Base-by-base conservation (phyloP, 768 basidiomycete genomes). In the Dacryopinax primogenitus region DNA sequence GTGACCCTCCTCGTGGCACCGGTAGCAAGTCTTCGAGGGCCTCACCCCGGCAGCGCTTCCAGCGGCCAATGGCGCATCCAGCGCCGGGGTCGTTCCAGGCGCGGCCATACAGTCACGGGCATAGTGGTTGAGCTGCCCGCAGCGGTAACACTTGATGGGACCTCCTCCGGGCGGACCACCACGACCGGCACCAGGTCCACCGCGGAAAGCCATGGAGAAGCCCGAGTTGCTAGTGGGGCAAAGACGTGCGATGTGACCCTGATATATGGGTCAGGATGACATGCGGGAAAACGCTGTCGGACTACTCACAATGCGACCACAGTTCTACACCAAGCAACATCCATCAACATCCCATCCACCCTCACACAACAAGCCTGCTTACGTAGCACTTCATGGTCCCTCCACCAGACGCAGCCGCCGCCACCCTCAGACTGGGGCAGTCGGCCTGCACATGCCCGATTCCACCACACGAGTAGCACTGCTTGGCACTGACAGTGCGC, bases 381-480 rank as follows among this genome's bases (percentile, higher is more conserved):
- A 92, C 90, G 76, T 90, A 92, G 75, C 90, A 92, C 77, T 89
- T 91, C 77, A 87, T 58, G 30, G 51, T 58, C 51, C 51, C 86
- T 71, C 79, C 84, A 66, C 77, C 80, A 70, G 81, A 77, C 69
- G 79, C 69, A 79, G 33, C 51, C 67, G 86, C 33, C 16, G 64
- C 64, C 18, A 87, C 75, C 73, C 88, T 84, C 74, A 90, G 76
- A 73, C 82, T 91, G 23, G 88, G 89, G 69, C 90, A 91, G 72
- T 92, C 90, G 62, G 89, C 65, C 76, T 88, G 86, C 69, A 90
- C 87, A 73, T 93, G 90, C 67, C 92, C 92, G 69, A 96, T 84
- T 63, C 92, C 93, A 28, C 92, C 90, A 71, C 92, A 96, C 37
- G 87, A 87, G 75, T 93, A 95, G 74, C 92, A 95, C 75, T 94